phyloP scores from a whole-genome alignment of 345 rosid species.

The Litchi chinensis region DNA sequence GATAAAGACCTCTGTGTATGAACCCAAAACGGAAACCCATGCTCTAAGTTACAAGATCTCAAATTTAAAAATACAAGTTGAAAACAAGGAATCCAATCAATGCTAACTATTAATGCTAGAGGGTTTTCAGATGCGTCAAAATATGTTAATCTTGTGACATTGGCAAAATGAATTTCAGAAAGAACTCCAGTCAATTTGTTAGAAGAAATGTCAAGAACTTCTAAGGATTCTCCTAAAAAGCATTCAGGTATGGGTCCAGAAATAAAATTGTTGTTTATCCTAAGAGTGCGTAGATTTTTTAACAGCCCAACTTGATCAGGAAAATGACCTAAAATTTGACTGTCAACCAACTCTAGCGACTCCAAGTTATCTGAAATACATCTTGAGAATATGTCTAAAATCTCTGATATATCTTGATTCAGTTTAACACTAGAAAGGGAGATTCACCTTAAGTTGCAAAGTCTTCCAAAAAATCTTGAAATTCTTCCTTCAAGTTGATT shows the following conservation, averaged over 20 bases:
- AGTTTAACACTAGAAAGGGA: neutral
- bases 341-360: neutral
- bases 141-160: conserved; percentile 16
- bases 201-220: neutral
- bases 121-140: conserved; percentile 17
- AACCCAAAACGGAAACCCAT: conserved; percentile 38
- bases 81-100: conserved; percentile 35
- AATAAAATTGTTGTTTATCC: neutral
- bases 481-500: neutral
- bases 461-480: neutral
- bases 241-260: neutral
- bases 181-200: neutral
- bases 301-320: neutral
- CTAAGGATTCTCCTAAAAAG: neutral
- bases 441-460: conserved; percentile 21
- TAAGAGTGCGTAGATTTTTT: neutral
- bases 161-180: neutral
- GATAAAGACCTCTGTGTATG: neutral
- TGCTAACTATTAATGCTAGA: conserved; percentile 1
- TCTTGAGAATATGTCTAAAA: neutral
- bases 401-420: neutral
- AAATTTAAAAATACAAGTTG: conserved; percentile 21
- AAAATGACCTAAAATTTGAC: neutral
- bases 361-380: neutral
- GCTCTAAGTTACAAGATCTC: conserved; percentile 29